Percentiles rank a stretch among this genome's conserved stretches.
Conservation (phyloP, 768 basidiomycete genomes). For the Xerocomus brunneocitrinus region DNA sequence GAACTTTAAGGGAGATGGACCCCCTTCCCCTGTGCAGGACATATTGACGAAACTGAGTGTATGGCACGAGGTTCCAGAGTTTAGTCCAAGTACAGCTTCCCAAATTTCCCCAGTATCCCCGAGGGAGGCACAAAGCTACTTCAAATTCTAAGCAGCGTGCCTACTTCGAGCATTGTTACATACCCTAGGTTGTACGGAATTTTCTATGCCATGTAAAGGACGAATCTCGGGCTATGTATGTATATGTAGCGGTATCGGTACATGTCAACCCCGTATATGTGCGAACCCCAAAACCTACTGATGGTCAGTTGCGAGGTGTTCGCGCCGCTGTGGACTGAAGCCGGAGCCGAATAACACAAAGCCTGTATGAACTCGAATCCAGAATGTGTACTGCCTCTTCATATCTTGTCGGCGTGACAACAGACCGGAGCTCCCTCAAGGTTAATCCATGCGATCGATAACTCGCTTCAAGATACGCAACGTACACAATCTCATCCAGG, state of each 20-base stretch:
- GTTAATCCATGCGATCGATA: too few species aligned
- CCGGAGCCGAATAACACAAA: background rate
- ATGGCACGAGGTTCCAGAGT: conserved; percentile 8
- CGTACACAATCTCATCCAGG: background rate
- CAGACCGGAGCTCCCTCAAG: background rate
- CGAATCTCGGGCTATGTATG: background rate
- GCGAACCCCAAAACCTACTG: background rate
- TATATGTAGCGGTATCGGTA: background rate
- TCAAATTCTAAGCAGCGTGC: background rate
- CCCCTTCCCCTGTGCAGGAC: conserved; percentile 7
- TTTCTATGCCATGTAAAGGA: background rate
- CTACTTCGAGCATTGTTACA: background rate
- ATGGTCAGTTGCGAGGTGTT: background rate
- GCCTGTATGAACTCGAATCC: background rate
- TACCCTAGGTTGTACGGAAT: background rate
- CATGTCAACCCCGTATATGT: background rate
- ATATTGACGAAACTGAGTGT: conserved; percentile 18
- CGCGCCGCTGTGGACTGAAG: background rate
- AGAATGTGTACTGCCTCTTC: background rate
- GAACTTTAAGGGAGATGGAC: background rate
- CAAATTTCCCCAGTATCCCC: background rate
- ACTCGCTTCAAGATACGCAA: background rate
- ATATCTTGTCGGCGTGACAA: background rate
- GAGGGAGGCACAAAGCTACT: background rate
- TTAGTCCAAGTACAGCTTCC: background rate